phyloP scores from a whole-genome alignment of 1,284 basidiomycete species.

The Microbotryomycetes sp. region DNA sequence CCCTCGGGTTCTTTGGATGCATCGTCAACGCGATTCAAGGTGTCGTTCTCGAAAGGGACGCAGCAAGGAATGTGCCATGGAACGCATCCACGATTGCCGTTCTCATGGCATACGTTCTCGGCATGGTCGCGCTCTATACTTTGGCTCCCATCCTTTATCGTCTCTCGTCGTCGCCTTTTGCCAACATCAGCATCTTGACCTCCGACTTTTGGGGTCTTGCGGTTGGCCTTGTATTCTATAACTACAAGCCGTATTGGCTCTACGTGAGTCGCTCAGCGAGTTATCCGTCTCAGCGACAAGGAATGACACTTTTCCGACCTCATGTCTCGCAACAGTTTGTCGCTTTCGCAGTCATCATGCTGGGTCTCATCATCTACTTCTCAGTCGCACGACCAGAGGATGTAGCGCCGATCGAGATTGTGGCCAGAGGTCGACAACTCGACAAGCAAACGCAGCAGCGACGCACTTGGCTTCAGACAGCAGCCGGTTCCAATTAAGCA shows the following conservation, averaged over 20 bases:
- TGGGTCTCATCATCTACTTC: constrained; percentile 31
- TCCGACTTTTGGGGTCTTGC: constrained; percentile 78
- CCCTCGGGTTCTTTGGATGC: constrained; percentile 73
- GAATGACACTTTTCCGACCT: constrained; percentile 5
- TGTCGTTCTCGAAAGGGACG: constrained; percentile 62
- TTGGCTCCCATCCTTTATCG: constrained; percentile 76
- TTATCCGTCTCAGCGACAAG: neutral
- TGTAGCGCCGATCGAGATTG: neutral
- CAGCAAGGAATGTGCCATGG: constrained; percentile 61
- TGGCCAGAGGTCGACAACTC: neutral
- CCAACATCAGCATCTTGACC: constrained; percentile 66
- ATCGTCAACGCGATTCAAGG: constrained; percentile 69
- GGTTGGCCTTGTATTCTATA: constrained; percentile 56
- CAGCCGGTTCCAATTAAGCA: too few relatives aligned
- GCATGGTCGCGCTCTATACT: constrained; percentile 72
- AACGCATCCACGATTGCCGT: constrained; percentile 62
- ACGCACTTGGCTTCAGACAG: too few relatives aligned
- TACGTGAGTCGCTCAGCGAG: constrained; percentile 12
- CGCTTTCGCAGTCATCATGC: constrained; percentile 25
- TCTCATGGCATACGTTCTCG: constrained; percentile 59
- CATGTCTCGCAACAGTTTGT: constrained; percentile 6
- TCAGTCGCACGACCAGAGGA: constrained; percentile 27
- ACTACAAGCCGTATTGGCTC: constrained; percentile 32
- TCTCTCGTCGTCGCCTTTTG: constrained; percentile 71
- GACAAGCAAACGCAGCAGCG: too few relatives aligned